Evolutionary conservation across 2,329 filamentous ascomycete species (phyloP).

Genomic region (Botrytis fabae): DNA sequence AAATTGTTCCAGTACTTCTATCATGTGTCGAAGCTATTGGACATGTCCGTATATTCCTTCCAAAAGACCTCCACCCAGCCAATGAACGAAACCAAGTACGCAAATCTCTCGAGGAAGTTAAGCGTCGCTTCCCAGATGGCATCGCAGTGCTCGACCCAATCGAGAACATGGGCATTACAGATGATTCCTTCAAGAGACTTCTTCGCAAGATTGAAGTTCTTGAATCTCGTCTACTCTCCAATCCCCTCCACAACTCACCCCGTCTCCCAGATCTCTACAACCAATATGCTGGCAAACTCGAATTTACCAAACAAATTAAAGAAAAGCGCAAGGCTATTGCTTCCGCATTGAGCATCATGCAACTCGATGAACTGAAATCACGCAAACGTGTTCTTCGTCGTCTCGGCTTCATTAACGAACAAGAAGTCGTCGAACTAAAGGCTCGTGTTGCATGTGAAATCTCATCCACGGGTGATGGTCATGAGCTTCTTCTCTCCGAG

Average conservation of each 20-base stretch:
- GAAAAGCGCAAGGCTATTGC: conserved; percentile 82
- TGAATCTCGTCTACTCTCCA: conserved; percentile 83
- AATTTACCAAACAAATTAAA: conserved; percentile 77
- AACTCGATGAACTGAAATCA: conserved; percentile 94
- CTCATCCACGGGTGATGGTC: conserved; percentile 76
- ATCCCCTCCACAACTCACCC: conserved; percentile 88
- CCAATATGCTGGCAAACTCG: conserved; percentile 80
- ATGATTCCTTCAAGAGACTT: conserved; percentile 90
- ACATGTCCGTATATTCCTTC: conserved; percentile 80
- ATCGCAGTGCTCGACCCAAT: conserved; percentile 87
- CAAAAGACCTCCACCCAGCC: conserved; percentile 68
- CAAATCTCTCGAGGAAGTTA: conserved; percentile 73
- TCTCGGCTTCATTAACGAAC: conserved; percentile 92
- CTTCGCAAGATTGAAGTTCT: conserved; percentile 95
- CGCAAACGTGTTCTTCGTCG: conserved; percentile 93
- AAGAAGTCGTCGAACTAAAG: conserved; percentile 94
- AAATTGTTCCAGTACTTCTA: conserved; percentile 82
- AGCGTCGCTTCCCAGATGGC: conserved; percentile 88
- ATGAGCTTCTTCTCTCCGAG: conserved; percentile 90
- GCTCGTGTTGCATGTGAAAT: conserved; percentile 97
- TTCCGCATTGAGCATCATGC: conserved; percentile 82
- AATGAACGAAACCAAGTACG: conserved; percentile 69
- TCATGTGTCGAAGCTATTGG: conserved; percentile 83
- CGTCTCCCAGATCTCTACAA: conserved; percentile 82
- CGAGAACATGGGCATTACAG: conserved; percentile 92